Evolutionary conservation across 78 protist species (phyloP), one percentile per base, ranked within the genome.

Genomic region (Anaeramoeba flamelloides): DNA sequence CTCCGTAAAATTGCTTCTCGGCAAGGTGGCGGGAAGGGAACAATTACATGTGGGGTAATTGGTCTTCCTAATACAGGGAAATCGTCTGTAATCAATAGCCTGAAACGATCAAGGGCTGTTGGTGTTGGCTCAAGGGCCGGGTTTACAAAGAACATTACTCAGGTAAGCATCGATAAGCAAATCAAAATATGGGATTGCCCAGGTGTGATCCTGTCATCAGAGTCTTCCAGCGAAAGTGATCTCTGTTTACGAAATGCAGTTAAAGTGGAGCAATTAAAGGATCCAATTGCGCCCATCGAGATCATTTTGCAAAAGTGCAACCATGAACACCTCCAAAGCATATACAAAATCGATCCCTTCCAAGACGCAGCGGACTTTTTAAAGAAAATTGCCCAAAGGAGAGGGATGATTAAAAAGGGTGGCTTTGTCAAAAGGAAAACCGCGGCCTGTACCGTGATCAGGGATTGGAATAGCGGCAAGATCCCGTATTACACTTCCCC

Each of bases 21-120:
- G n/a, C n/a, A n/a, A n/a, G 69, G 69, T 26, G 69, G 69, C 34
- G 17, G 17, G 8, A 53, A 86, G 88, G 89, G 87, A 36, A 31
- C 85, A 2, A 85, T 94, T 38, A 80, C 89, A 17, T 95, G 94
- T 32, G 97, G 98, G 0, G 83, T 89, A 74, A 86, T 94, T 33
- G 99, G 99, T 26, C 93, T 87, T 77, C 99, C 99, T 30, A 96
- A 96, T 82, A 97, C 94, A 30, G 99, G 99, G 77, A 96, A 96
- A 89, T 77, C 87, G 4, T 90, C 95, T 2, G 82, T 96, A 37
- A 96, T 96, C 89, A 96, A 96, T 87, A 65, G 91, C 2, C 89
- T 96, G 53, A 93, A 93, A 90, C 83, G 98, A n/a, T 31, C 86
- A 22, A 36, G 86, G 32, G 89, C 92, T 1, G 94, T 88, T 69